Evolutionary conservation across 2,329 filamentous ascomycete species (phyloP), one percentile per base, ranked within the genome.

Genomic region (Nemania abortiva): DNA sequence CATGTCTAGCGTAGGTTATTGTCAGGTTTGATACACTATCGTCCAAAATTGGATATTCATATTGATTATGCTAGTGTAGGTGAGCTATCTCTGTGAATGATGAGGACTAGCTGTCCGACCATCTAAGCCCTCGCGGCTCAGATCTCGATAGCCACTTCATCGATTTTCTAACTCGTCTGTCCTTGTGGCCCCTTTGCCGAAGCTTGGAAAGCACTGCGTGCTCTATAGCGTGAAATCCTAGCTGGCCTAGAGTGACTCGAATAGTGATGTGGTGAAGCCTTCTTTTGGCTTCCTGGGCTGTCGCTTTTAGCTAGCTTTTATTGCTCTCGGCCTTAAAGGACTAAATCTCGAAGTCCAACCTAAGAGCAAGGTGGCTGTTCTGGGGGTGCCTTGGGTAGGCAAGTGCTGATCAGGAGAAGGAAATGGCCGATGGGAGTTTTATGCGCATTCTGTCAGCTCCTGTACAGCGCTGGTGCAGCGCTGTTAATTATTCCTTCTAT

Each of bases 11-110:
- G 50, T n/a, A 22, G 34, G 15, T 42, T 31, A 27, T n/a, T 22
- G 7, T n/a, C 9, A 18, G 31, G 20, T n/a, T 37, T 54, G 34
- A 52, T 52, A 18, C 13, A n/a, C 27, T 10, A 63, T 31, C 13
- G 42, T 49, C 54, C 6, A 7, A 15, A 49, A 63, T 63, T 49
- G 42, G n/a, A 47, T 66, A 31, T 50, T 64, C 27, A 13, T 39
- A 39, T 13, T 18, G 13, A 2, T 29, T 42, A 31, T 53, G n/a
- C n/a, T n/a, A n/a, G n/a, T n/a, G n/a, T n/a, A n/a, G n/a, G n/a
- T n/a, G n/a, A n/a, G n/a, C n/a, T n/a, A n/a, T n/a, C n/a, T n/a
- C n/a, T n/a, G 18, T n/a, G 6, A 24, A 6, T 31, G 24, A 31
- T 6, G 27, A 47, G 39, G 39, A 49, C 50, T n/a, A 31, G 4